A percentile compares a stretch with the other conserved stretches of the same genome.
Conservation (phyloP, 2,329 filamentous ascomycete genomes). For the Aspergillus ochraceus region DNA sequence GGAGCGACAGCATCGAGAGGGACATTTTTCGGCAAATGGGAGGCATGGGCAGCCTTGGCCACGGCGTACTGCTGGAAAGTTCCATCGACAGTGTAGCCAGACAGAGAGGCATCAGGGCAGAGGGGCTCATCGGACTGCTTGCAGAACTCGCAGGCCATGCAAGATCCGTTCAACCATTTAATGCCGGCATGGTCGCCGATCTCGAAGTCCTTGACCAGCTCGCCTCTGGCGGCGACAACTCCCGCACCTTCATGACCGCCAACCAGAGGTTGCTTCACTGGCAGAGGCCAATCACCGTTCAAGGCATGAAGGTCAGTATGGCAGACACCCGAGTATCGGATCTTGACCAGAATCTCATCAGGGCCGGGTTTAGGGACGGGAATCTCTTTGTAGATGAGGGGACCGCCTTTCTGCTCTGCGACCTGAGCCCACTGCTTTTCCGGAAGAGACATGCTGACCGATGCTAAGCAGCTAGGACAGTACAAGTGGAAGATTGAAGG, state of each 20-base stretch:
- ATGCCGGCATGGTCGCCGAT: slow-evolving; percentile 85
- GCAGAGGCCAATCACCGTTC: slow-evolving; percentile 85
- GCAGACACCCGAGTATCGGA: slow-evolving; percentile 89
- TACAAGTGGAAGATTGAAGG: not conserved
- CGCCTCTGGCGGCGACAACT: slow-evolving; percentile 75
- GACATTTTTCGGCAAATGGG: slow-evolving; percentile 75
- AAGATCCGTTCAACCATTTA: slow-evolving; percentile 90
- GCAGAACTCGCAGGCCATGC: slow-evolving; percentile 81
- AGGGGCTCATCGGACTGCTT: slow-evolving; percentile 78
- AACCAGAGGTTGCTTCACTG: slow-evolving; percentile 79
- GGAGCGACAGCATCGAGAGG: slow-evolving; percentile 76
- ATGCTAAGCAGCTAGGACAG: not conserved
- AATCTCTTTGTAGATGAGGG: slow-evolving; percentile 61
- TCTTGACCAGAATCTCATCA: slow-evolving; percentile 88
- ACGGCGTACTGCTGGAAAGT: slow-evolving; percentile 92
- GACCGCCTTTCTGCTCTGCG: slow-evolving; percentile 75
- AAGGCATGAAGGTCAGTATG: slow-evolving; percentile 82
- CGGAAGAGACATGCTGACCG: slow-evolving; percentile 58
- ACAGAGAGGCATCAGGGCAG: slow-evolving; percentile 72
- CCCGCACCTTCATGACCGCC: slow-evolving; percentile 81
- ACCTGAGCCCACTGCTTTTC: slow-evolving; percentile 90
- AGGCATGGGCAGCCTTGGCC: slow-evolving; percentile 81
- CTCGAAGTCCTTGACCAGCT: slow-evolving; percentile 73
- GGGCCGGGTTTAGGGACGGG: slow-evolving; percentile 77
- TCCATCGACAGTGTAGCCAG: slow-evolving; percentile 90